phyloP scores from a whole-genome alignment of 1,139 yeast genomes.

The Saccharomyces hybrid region DNA sequence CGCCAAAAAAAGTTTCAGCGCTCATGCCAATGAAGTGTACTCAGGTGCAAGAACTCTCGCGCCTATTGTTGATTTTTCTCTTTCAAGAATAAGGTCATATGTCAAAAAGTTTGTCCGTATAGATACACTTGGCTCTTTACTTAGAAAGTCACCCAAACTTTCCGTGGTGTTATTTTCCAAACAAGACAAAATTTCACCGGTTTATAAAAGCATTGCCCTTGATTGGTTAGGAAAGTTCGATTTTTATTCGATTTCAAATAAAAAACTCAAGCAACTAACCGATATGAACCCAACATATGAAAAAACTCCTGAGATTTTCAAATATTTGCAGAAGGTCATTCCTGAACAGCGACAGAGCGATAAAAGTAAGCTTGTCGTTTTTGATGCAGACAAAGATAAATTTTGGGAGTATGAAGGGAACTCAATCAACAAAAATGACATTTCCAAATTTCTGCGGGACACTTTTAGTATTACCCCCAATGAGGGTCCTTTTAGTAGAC shows the following conservation, averaged over 20 bases:
- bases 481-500: constrained; percentile 29
- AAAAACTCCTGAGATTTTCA: not conserved
- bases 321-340: not conserved
- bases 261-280: constrained; percentile 5
- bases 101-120: constrained; percentile 45
- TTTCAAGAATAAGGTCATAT: constrained; percentile 63
- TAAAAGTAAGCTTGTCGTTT: constrained; percentile 15
- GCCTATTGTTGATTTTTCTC: constrained; percentile 50
- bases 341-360: constrained; percentile 7
- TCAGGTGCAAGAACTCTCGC: constrained; percentile 59
- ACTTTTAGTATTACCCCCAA: constrained; percentile 14
- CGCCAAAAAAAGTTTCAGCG: constrained; percentile 17
- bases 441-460: constrained; percentile 17
- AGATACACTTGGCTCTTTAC: constrained; percentile 27
- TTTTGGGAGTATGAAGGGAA: constrained; percentile 13
- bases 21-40: constrained; percentile 58
- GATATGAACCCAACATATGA: not conserved
- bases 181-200: constrained; percentile 45
- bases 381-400: constrained; percentile 19
- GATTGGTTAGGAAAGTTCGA: constrained; percentile 52
- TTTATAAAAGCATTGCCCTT: constrained; percentile 64
- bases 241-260: constrained; percentile 28
- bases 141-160: constrained; percentile 24
- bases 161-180: constrained; percentile 40
- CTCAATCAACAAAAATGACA: constrained; percentile 14